A percentile compares a stretch with the other conserved stretches of the same genome.
Conservation (phyloP, 1,284 basidiomycete genomes). For the Bjerkandera adusta region DNA sequence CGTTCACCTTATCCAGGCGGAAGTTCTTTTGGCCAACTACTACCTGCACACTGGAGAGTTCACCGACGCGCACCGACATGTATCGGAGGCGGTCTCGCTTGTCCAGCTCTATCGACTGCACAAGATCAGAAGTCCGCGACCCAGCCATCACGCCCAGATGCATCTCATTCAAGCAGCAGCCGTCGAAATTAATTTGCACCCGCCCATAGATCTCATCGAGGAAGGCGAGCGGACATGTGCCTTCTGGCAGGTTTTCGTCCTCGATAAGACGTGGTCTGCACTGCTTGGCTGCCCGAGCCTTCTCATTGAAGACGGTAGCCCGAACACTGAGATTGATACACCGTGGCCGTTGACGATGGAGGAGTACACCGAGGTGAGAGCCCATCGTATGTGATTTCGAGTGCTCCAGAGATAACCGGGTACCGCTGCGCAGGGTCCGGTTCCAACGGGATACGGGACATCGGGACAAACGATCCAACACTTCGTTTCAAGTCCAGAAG, state of each 20-base stretch:
- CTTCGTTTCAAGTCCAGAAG: conserved; percentile 25
- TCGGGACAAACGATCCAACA: conserved; percentile 22
- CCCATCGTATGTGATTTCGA: conserved; percentile 5
- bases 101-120: conserved; percentile 36
- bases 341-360: conserved; percentile 65
- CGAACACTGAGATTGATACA: conserved; percentile 48
- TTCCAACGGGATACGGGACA: conserved; percentile 12
- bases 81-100: conserved; percentile 37
- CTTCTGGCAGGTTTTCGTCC: conserved; percentile 70
- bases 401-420: not conserved
- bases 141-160: conserved; percentile 14
- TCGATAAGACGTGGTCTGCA: conserved; percentile 65
- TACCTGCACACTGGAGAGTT: conserved; percentile 43
- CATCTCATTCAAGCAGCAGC: conserved; percentile 11
- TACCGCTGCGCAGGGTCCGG: conserved; percentile 18
- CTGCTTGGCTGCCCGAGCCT: conserved; percentile 50
- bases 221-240: conserved; percentile 63
- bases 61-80: conserved; percentile 42
- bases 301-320: conserved; percentile 35
- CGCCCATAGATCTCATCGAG: conserved; percentile 39
- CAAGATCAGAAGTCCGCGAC: conserved; percentile 22
- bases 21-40: conserved; percentile 53
- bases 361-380: conserved; percentile 54
- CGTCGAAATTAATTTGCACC: conserved; percentile 25
- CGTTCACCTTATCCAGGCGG: conserved; percentile 43